Percentiles rank a stretch among this genome's conserved stretches.
phyloP scores from a whole-genome alignment of 148 eudicot species.

The Drosera capensis region DNA sequence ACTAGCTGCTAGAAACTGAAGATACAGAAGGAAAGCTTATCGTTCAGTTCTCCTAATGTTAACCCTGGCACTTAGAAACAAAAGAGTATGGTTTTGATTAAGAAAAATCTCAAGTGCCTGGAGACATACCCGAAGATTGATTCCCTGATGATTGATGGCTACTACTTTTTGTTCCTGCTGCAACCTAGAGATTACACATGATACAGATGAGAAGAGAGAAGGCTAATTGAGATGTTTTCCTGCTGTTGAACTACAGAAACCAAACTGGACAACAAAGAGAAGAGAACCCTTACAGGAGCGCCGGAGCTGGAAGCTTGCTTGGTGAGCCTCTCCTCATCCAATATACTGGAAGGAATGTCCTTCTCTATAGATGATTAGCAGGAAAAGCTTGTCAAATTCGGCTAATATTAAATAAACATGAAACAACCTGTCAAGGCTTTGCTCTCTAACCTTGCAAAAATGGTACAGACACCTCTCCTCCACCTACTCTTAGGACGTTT shows the following conservation, averaged over 20 bases:
- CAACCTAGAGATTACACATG: slow-evolving; percentile 30
- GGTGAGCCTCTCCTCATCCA: slow-evolving; percentile 63
- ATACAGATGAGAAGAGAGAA: neutral
- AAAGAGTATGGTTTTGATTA: no score
- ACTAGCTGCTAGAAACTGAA: no score
- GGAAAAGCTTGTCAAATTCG: neutral
- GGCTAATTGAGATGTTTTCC: neutral
- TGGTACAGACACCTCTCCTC: slow-evolving; percentile 94
- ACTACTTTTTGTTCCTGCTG: slow-evolving; percentile 35
- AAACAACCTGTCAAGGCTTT: slow-evolving; percentile 1
- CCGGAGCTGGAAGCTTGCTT: slow-evolving; percentile 83
- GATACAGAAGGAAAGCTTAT: no score
- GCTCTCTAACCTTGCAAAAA: slow-evolving; percentile 51
- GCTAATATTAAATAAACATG: neutral
- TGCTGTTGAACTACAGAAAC: neutral
- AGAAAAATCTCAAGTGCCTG: no score
- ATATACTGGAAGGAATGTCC: slow-evolving; percentile 68
- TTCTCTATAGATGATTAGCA: slow-evolving; percentile 65
- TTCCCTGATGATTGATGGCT: slow-evolving; percentile 30
- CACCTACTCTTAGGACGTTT: slow-evolving; percentile 85
- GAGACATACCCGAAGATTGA: slow-evolving; percentile 63
- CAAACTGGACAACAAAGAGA: no score
- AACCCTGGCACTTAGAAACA: no score
- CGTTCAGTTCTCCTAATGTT: no score
- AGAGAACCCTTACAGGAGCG: slow-evolving; percentile 37